Conservation (phyloP, 23 red algal species). For the Gracilariopsis chorda region DNA sequence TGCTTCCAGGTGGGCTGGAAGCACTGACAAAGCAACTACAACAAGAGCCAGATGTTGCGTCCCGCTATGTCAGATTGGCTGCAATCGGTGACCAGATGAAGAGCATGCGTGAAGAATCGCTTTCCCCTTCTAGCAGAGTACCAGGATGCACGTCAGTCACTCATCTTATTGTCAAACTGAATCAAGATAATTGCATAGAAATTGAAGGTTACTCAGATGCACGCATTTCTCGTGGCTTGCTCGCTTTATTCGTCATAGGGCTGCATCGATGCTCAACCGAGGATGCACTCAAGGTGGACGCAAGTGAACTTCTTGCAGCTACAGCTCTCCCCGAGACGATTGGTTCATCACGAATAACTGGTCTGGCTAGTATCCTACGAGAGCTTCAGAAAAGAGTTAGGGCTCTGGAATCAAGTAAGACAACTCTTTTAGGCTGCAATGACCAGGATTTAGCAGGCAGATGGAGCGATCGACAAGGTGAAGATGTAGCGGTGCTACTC, state of each 20-base stretch:
- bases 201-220: constrained; percentile 53
- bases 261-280: constrained; percentile 7
- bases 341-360: constrained; percentile 5
- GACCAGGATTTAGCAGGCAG: neutral
- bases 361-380: constrained; percentile 7
- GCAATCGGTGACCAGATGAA: constrained; percentile 10
- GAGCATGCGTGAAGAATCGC: neutral
- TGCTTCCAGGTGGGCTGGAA: neutral
- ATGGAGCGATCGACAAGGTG: constrained; percentile 34
- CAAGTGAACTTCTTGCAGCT: neutral
- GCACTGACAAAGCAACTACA: neutral
- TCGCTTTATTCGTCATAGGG: constrained; percentile 52
- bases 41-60: neutral
- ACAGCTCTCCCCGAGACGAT: constrained; percentile 1
- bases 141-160: constrained; percentile 52
- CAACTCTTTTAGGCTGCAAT: neutral
- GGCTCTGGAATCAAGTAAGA: neutral
- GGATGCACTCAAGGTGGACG: neutral
- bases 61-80: constrained; percentile 26
- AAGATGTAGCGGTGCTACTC: constrained; percentile 92
- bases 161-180: constrained; percentile 6
- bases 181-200: neutral
- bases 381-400: neutral
- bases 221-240: constrained; percentile 54
- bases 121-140: constrained; percentile 11